Evolutionary conservation across 345 rosid genomes (phyloP), one percentile per base, ranked within the genome.

Genomic region (Sisymbrium altissimum): DNA sequence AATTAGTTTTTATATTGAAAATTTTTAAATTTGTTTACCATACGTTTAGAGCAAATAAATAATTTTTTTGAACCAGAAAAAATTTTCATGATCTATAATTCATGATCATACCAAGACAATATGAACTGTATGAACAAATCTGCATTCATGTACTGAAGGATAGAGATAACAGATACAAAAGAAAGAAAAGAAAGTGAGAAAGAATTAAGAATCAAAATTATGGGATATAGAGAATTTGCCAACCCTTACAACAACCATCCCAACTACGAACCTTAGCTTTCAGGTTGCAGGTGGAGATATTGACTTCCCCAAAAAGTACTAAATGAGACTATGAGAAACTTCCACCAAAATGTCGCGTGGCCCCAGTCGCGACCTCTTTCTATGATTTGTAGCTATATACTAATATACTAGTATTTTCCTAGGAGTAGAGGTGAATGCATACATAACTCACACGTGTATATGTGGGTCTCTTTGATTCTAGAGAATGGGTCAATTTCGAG

Each of bases 301-400:
- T 54, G 77, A 73, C 77, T 73, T 33, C 38, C 55, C 17, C 14
- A 4, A 32, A 32, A 7, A 32, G 29, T 27, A 2, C 29, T 27
- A 32, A 32, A 6, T 32, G 8, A 32, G 7, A 32, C 29, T 27
- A 4, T 30, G 33, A 32, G 54, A 72, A 2, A n/a, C 62, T 62
- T 62, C 70, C 64, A 63, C 70, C 64, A 54, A 21, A 64, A 48
- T 74, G 52, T 40, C 78, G 72, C 44, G 78, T 74, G 78, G 61
- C 53, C 66, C 66, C 50, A 48, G 8, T 46, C 43, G n/a, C 65
- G 45, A 54, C 18, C 64, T 64, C 56, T 43, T 54, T 64, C 46
- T 72, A 33, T 40, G 69, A 50, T 72, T 50, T 62, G 8, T 4
- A 4, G 50, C 29, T 38, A 17, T n/a, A 38, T 4, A n/a, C n/a